Base-by-base conservation (phyloP, 139 green algal genomes). In the Ettlia oleoabundans region DNA sequence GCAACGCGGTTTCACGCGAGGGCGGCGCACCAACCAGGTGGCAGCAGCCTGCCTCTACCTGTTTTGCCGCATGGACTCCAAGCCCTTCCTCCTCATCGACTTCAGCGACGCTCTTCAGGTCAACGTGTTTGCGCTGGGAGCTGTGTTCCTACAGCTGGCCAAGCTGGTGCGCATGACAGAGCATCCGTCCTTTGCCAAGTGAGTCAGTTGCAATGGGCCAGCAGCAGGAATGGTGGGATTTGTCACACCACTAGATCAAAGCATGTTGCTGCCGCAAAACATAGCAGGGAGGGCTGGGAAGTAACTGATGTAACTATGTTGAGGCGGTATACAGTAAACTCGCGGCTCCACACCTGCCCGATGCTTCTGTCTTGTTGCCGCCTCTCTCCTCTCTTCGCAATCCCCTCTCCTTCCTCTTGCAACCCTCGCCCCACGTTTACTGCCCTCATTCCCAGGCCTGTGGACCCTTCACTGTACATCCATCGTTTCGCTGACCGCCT, bases 81-180 rank as follows among this genome's bases (percentile, higher is more conserved):
- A 96, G 85, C 96, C 97, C 69, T 99, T 96, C 90, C 96, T 99
- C 92, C 93, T 99, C 51, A 98, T 99, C 72, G 97, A 99, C 89
- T 98, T 99, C 86, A 92, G 86, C 5, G 97, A 99, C 87, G 79
- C 78, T n/a, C 81, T 98, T 55, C 87, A 92, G 80, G 68, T 91
- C 47, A 93, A 93, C 40, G 86, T 95, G 10, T 97, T 94, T 80
- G 80, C 91, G 8, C 88, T 98, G 52, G 91, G 97, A 33, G 90
- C 88, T 18, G 95, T 98, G 9, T 99, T 96, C 81, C 88, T 98
- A 64, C 94, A 98, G 88, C 90, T 99, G 58, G 90, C 91, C 82
- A 88, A 91, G 42, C 88, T 98, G 76, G 91, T 99, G 84, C 90
- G 92, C 13, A 85, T 99, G 66, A 92, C 98, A 47, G 86, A 97